Evolutionary conservation across 75 land plant species (phyloP), one percentile per base, ranked within the genome.

Genomic region (Isoetes taiwanensis): DNA sequence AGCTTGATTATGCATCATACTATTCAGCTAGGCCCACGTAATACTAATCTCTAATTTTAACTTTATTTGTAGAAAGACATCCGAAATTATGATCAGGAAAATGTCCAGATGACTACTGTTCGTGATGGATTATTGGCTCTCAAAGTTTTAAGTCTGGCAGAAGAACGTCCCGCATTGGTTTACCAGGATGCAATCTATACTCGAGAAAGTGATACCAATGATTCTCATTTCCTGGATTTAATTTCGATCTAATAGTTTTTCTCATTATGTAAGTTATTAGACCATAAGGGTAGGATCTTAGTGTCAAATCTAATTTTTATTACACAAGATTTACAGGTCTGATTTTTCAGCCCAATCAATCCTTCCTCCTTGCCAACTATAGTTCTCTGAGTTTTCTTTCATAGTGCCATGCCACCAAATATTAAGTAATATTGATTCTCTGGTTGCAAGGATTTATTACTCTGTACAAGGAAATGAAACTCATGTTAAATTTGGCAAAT

Each of bases 51-150:
- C n/a, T n/a, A n/a, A n/a, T n/a, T n/a, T n/a, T n/a, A n/a, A n/a
- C n/a, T n/a, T n/a, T n/a, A n/a, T n/a, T n/a, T n/a, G 17, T 74
- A 85, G 90, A 74, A 76, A 60, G 86, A 79, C 31, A 82, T 85
- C 69, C 73, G 73, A 38, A 41, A 40, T 26, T 65, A 85, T 57
- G 74, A 82, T 61, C 74, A 82, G 90, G 73, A 76, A 54, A 41
- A 59, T 67, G 86, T 82, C 25, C 46, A 50, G 9, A 74, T 85
- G 83, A 73, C 50, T 46, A 65, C 42, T 21, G 74, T 30, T 21
- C 71, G 74, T 11, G 9, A 28, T 26, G 54, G 52, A 3, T 71
- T 56, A 24, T 64, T 85, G 63, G 54, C 79, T 4, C 83, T 85
- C 56, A 70, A 72, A 59, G 83, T 85, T 21, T 86, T 80, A 9